These are phyloP conservation scores for Przewalskia tangutica DNA, from an alignment of 257 asterid genomes.

Conservation along the genomic window DNA sequence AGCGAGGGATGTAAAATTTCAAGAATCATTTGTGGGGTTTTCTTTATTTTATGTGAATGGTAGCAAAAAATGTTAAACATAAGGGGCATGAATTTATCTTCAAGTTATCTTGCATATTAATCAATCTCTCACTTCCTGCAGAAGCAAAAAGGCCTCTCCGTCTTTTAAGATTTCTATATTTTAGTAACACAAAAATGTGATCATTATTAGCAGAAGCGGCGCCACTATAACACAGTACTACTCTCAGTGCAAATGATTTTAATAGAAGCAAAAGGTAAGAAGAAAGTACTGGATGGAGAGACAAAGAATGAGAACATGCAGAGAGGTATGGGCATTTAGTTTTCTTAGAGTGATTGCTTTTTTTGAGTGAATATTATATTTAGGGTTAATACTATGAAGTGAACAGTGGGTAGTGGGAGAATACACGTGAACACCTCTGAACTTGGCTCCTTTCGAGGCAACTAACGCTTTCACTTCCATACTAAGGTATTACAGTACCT, in stretches of 20 bases:
- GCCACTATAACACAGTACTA: background rate
- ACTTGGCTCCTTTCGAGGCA: conserved; percentile 43
- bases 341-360: background rate
- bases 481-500: background rate
- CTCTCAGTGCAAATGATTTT: background rate
- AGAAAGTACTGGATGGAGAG: background rate
- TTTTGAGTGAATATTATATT: background rate
- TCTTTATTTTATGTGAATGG: background rate
- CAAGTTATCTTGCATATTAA: conserved; percentile 11
- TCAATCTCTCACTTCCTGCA: conserved; percentile 15
- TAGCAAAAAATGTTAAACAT: background rate
- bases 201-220: background rate
- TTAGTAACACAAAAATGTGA: background rate
- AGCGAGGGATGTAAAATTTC: conserved; percentile 26
- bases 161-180: background rate
- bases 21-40: conserved; percentile 21
- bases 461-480: conserved; percentile 3
- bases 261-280: background rate
- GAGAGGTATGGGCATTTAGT: conserved; percentile 3
- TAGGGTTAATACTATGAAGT: conserved; percentile 7
- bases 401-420: conserved; percentile 25
- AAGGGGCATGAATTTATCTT: background rate
- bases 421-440: conserved; percentile 58
- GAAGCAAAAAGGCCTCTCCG: conserved; percentile 1
- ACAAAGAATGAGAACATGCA: background rate